A percentile compares a stretch with the other conserved stretches of the same genome.
phyloP scores from a whole-genome alignment of 257 asterid species.

The Perilla frutescens region DNA sequence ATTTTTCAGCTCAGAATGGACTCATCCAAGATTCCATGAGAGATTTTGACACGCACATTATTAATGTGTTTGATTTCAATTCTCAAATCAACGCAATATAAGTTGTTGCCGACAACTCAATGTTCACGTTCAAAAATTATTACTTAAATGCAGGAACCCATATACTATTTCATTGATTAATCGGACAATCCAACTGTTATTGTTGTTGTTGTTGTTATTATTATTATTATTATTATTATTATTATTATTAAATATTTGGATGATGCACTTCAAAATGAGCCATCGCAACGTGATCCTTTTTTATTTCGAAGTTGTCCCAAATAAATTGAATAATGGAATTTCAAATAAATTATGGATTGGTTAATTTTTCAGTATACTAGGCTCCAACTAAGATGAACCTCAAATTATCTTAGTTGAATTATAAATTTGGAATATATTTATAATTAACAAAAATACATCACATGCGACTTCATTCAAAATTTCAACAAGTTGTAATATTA shows the following conservation, averaged over 20 bases:
- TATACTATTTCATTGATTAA: not conserved
- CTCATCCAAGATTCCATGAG: not conserved
- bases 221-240: too few species aligned
- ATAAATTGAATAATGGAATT: too few species aligned
- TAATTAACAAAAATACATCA: too few species aligned
- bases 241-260: not conserved
- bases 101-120: conserved; percentile 12
- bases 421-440: too few species aligned
- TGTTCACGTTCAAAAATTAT: not conserved
- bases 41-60: not conserved
- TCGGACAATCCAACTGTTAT: not conserved
- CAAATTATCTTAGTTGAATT: too few species aligned
- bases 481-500: too few species aligned
- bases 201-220: too few species aligned
- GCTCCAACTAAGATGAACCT: too few species aligned
- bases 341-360: too few species aligned
- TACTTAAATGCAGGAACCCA: not conserved
- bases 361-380: too few species aligned
- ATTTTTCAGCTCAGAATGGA: not conserved
- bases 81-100: not conserved
- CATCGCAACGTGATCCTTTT: not conserved
- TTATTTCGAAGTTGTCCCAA: not conserved
- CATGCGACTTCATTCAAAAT: too few species aligned
- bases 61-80: not conserved
- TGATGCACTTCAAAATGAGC: not conserved